Conservation (phyloP, 176 grass and related monocot genomes). For the Luzula sylvatica region DNA sequence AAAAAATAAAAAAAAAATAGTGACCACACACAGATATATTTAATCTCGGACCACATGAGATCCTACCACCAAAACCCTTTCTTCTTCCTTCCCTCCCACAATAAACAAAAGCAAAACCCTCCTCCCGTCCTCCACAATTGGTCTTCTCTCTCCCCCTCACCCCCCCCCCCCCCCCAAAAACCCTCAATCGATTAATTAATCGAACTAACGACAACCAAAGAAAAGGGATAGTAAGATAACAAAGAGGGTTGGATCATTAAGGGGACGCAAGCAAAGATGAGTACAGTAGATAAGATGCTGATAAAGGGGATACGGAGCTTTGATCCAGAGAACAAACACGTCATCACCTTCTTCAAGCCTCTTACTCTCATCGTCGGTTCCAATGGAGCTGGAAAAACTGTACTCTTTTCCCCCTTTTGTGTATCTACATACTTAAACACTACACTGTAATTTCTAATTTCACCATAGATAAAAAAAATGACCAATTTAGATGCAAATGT, state of each 20-base stretch:
- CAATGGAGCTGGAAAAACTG: constrained; percentile 56
- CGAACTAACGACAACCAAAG: not conserved
- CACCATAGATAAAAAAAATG: not conserved
- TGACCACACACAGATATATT: too few relatives aligned
- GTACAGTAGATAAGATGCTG: constrained; percentile 98
- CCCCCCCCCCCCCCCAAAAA: not conserved
- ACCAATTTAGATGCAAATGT: too few relatives aligned
- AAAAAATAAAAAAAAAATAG: too few relatives aligned
- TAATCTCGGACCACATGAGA: not conserved
- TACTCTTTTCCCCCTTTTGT: not conserved
- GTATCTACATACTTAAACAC: not conserved
- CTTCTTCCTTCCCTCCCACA: not conserved
- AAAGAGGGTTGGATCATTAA: not conserved
- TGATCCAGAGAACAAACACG: constrained; percentile 97
- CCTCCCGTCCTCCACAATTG: not conserved
- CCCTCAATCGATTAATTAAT: constrained; percentile 17
- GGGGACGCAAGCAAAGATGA: constrained; percentile 40
- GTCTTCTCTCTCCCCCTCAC: not conserved
- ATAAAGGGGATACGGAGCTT: constrained; percentile 97
- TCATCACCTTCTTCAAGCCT: constrained; percentile 96
- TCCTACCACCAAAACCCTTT: constrained; percentile 23
- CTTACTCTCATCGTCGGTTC: constrained; percentile 95
- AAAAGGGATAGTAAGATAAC: not conserved
- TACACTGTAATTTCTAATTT: not conserved
- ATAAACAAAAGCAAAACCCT: constrained; percentile 4